Evolutionary conservation across 225 moss, liverwort and hornwort genomes (phyloP).

Genomic region (Ulota crispa): DNA sequence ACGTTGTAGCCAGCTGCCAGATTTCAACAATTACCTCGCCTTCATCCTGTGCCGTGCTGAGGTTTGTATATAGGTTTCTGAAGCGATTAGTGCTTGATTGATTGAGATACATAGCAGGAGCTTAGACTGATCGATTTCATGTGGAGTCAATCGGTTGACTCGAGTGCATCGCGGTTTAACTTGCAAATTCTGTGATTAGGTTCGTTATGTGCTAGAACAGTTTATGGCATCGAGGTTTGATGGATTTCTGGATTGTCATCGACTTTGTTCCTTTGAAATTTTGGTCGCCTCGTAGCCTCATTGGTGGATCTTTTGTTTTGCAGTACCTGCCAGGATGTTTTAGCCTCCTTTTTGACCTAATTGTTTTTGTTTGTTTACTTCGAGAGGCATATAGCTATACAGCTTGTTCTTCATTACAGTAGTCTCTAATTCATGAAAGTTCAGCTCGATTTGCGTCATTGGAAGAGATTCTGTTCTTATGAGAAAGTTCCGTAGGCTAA

Average conservation of each 20-base stretch:
- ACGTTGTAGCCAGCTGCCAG: conserved; percentile 86
- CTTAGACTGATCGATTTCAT: conserved; percentile 24
- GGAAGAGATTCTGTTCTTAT: conserved; percentile 6
- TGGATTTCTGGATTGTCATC: conserved; percentile 5
- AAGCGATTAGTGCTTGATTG: conserved; percentile 22
- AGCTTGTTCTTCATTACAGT: conserved; percentile 6
- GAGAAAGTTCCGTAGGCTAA: conserved; percentile 12
- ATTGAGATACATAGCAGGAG: conserved; percentile 15
- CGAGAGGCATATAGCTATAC: background rate
- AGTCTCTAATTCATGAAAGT: background rate
- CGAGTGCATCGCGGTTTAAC: conserved; percentile 20
- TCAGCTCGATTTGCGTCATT: conserved; percentile 19
- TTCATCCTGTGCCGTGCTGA: conserved; percentile 97
- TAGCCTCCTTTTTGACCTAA: conserved; percentile 38
- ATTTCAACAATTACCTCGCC: conserved; percentile 98
- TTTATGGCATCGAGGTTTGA: background rate
- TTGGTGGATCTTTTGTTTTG: conserved; percentile 8
- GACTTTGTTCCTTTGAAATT: background rate
- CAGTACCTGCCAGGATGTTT: conserved; percentile 5
- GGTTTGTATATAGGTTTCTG: conserved; percentile 48
- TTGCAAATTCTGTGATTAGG: conserved; percentile 25
- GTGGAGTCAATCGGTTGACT: conserved; percentile 27
- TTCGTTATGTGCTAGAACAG: conserved; percentile 19
- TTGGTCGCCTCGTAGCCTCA: conserved; percentile 14
- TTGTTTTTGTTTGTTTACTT: conserved; percentile 8